Conservation (phyloP, 148 eudicot species). For the Gaultheria prostrata region DNA sequence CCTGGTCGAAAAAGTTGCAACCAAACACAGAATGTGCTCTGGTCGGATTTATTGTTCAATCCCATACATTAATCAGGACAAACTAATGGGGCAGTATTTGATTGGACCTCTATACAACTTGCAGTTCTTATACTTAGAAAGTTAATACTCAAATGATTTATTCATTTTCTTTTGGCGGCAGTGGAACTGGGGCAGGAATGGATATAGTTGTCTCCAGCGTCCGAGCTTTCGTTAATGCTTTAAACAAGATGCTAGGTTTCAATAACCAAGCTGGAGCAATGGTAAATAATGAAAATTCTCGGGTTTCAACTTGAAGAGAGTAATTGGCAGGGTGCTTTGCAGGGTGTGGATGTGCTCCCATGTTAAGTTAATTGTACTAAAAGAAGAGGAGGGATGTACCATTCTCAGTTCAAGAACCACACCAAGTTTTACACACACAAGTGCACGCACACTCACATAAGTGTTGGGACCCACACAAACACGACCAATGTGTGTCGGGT, state of each 20-base stretch:
- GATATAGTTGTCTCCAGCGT: slow-evolving; percentile 91
- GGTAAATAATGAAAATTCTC: slow-evolving; percentile 26
- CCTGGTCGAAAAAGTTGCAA: neutral
- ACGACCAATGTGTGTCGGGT: too few relatives aligned
- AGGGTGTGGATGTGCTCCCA: neutral
- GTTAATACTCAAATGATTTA: neutral
- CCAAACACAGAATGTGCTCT: neutral
- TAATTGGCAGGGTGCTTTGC: neutral
- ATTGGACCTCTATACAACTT: neutral
- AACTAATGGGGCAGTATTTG: neutral
- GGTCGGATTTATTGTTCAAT: neutral
- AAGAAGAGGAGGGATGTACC: neutral
- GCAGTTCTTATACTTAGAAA: neutral
- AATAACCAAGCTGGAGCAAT: slow-evolving; percentile 29
- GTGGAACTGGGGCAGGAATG: slow-evolving; percentile 91
- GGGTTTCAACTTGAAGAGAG: slow-evolving; percentile 16
- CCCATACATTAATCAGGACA: neutral
- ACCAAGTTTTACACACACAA: too few relatives aligned
- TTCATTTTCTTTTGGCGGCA: slow-evolving; percentile 24
- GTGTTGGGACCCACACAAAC: too few relatives aligned
- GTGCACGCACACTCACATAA: too few relatives aligned
- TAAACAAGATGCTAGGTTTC: slow-evolving; percentile 83
- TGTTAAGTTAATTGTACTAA: slow-evolving; percentile 10
- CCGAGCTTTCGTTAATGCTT: slow-evolving; percentile 79
- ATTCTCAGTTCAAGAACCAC: neutral